A percentile compares a stretch with the other conserved stretches of the same genome.
Conservation (phyloP, 2,329 filamentous ascomycete genomes). For the Exserohilum rostratum region DNA sequence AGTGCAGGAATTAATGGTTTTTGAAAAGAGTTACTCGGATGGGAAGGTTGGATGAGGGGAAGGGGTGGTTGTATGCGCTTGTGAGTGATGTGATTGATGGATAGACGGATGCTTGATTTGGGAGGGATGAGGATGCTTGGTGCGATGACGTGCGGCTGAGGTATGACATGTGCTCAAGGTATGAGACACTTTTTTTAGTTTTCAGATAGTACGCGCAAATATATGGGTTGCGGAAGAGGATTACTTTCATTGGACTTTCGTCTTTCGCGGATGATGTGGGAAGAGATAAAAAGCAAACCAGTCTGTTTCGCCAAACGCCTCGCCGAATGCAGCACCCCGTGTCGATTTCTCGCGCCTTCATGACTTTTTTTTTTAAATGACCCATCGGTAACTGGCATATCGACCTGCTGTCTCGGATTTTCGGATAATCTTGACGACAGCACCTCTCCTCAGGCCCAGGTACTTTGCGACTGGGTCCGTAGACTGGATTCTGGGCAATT, state of each 20-base stretch:
- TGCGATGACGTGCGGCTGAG: too few relatives aligned
- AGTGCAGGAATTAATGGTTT: constrained; percentile 10
- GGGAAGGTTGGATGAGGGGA: constrained; percentile 9
- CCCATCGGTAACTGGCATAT: constrained; percentile 92
- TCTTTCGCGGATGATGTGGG: not conserved
- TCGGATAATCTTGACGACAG: constrained; percentile 98
- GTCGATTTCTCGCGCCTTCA: not conserved
- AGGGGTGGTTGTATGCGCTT: too few relatives aligned
- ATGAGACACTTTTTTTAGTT: not conserved
- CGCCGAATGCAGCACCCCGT: constrained; percentile 29
- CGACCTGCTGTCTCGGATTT: constrained; percentile 93
- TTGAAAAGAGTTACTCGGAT: constrained; percentile 6
- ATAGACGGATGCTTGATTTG: too few relatives aligned
- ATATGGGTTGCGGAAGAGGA: not conserved
- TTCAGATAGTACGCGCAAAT: not conserved
- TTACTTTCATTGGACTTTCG: not conserved
- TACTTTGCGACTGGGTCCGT: constrained; percentile 94
- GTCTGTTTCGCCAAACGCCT: constrained; percentile 38
- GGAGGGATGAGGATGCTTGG: not conserved
- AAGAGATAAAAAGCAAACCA: constrained; percentile 6
- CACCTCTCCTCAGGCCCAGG: constrained; percentile 83
- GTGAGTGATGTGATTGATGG: too few relatives aligned
- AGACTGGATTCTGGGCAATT: constrained; percentile 88
- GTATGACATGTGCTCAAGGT: too few relatives aligned
- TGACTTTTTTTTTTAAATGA: constrained; percentile 43